phyloP scores from a whole-genome alignment of 129 eudicot species.

The Flaveria bidentis region DNA sequence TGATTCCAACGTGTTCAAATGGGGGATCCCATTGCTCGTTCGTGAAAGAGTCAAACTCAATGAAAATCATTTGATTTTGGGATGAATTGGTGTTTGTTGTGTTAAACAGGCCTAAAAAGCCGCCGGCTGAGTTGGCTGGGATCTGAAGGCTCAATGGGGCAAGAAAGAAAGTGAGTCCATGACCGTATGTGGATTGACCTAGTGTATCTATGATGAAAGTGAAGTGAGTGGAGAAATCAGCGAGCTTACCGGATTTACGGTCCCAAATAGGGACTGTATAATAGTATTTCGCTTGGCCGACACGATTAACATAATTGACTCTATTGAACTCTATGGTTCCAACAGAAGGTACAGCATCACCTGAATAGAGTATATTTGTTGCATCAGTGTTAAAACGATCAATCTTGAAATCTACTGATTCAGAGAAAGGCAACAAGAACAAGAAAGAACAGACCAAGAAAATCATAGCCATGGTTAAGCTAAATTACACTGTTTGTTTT shows the following conservation, averaged over 20 bases:
- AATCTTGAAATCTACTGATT: conserved; percentile 38
- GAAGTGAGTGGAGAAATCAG: conserved; percentile 54
- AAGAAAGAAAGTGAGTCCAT: conserved; percentile 53
- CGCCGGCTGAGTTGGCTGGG: conserved; percentile 56
- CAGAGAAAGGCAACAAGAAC: conserved; percentile 30
- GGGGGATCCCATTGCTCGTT: conserved; percentile 48
- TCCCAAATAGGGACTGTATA: conserved; percentile 48
- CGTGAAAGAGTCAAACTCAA: conserved; percentile 54
- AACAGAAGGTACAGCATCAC: conserved; percentile 46
- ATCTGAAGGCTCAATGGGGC: conserved; percentile 47
- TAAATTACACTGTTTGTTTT: no score
- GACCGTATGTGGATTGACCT: conserved; percentile 13
- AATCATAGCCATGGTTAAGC: conserved; percentile 25
- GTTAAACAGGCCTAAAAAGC: conserved; percentile 53
- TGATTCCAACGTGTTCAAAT: conserved; percentile 50
- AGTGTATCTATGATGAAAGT: conserved; percentile 39
- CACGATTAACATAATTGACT: conserved; percentile 29
- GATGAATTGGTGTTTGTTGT: conserved; percentile 34
- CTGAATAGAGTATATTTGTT: conserved; percentile 39
- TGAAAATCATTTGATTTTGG: conserved; percentile 34
- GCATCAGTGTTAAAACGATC: conserved; percentile 34
- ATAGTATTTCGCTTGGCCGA: conserved; percentile 44
- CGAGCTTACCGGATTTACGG: conserved; percentile 24
- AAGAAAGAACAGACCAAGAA: conserved; percentile 22
- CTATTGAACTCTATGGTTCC: conserved; percentile 46